Conservation (phyloP, 106 monocot genomes). For the Platanthera guangdongensis region DNA sequence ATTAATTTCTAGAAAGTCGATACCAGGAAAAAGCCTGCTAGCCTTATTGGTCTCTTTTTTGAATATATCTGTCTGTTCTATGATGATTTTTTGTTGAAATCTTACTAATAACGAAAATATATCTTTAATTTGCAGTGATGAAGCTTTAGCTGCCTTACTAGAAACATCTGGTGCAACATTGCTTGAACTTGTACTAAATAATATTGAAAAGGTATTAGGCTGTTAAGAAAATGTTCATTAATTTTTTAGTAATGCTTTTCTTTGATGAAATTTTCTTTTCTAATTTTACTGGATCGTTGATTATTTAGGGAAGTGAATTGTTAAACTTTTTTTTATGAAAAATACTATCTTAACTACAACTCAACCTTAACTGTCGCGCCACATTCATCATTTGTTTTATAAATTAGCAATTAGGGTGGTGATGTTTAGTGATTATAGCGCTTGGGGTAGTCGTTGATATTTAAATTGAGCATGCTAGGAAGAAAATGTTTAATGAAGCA, state of each 20-base stretch:
- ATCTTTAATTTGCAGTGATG: conserved; percentile 43
- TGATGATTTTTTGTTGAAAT: background rate
- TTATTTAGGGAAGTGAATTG: background rate
- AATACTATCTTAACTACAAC: background rate
- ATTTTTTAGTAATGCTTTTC: background rate
- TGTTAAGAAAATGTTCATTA: background rate
- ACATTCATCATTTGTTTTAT: background rate
- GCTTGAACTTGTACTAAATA: conserved; percentile 61
- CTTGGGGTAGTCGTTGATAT: no score
- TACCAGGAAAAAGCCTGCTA: background rate
- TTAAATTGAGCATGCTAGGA: no score
- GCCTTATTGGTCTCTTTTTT: background rate
- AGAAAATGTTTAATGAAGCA: no score
- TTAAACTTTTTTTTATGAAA: background rate
- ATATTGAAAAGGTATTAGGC: conserved; percentile 43
- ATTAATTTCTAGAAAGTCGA: background rate
- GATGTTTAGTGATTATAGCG: no score
- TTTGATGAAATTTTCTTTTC: background rate
- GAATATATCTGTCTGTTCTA: background rate
- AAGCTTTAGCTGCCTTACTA: conserved; percentile 65
- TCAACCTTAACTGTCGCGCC: background rate
- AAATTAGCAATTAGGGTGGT: no score
- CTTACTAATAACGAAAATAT: background rate
- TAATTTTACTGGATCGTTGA: background rate
- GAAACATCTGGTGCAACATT: conserved; percentile 60